phyloP scores from a whole-genome alignment of 805 yeast species.

The Lipomyces starkeyi region DNA sequence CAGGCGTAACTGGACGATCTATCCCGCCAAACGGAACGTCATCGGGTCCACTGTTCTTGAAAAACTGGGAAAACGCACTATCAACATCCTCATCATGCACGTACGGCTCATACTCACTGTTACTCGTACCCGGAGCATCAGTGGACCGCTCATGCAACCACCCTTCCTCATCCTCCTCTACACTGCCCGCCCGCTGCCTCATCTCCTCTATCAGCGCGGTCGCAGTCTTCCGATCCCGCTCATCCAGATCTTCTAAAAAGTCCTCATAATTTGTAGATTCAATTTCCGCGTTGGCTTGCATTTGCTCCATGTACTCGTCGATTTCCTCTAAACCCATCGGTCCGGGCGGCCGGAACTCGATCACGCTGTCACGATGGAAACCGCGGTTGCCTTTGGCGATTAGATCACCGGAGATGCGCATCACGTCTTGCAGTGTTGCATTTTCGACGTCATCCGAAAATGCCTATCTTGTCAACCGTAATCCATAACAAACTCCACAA shows the following conservation, averaged over 20 bases:
- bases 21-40: background rate
- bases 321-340: conserved; percentile 28
- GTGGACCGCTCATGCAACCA: background rate
- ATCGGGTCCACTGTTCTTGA: background rate
- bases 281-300: conserved; percentile 11
- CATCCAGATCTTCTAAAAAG: background rate
- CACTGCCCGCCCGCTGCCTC: background rate
- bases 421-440: conserved; percentile 14
- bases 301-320: conserved; percentile 18
- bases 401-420: conserved; percentile 14
- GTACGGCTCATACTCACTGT: background rate
- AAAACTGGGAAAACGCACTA: background rate
- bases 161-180: background rate
- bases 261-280: background rate
- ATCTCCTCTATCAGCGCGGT: conserved; percentile 1
- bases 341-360: conserved; percentile 32
- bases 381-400: conserved; percentile 23
- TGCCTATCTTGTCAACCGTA: background rate
- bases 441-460: conserved; percentile 17
- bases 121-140: background rate
- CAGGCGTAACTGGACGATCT: background rate
- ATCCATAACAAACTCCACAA: background rate
- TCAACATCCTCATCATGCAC: background rate
- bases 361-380: conserved; percentile 21
- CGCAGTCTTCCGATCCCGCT: background rate